Evolutionary conservation across 2,329 filamentous ascomycete species (phyloP), one percentile per base, ranked within the genome.

Genomic region (Dryadomyces sulphureus): DNA sequence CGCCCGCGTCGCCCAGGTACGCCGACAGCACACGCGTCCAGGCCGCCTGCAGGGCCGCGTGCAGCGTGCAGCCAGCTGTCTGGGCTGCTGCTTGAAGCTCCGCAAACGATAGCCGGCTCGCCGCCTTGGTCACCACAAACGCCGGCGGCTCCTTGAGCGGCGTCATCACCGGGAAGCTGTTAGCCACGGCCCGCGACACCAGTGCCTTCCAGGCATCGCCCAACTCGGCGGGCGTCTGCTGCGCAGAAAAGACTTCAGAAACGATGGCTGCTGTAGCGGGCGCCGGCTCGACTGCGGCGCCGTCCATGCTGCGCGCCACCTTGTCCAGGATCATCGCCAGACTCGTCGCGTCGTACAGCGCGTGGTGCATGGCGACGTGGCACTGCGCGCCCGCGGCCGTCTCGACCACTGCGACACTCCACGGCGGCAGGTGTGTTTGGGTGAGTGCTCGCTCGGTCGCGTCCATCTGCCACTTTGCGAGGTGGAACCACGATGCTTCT

Each of bases 271-370:
- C 53, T 0, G 35, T 56, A 1, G 17, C n/a, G 2, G 55, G 11
- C 1, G 22, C 1, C 7, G 45, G 14, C 1, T n/a, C 12, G 5
- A 7, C 12, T 3, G 27, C 4, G 2, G 24, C 49, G 4, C 55
- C 59, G 8, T 55, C 49, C 30, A 73, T 67, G 11, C 60, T 55
- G 32, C 53, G 55, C 2, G 61, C 55, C 12, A 94, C 65, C 53
- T 82, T 75, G 0, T 65, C 56, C 2, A 94, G 61, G 1, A 95
- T 69, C 1, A 68, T 56, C 4, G 74, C 66, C 11, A 95, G 64
- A 8, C 86, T 88, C 36, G 77, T 70, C 0, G 87, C 89, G 63
- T 95, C 89, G 53, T 93, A 95, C 0, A 95, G 65, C 0, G 84
- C 84, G 62, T 95, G 89, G 51, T 93, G 82, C 3, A 87, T 68